Conservation (phyloP, 805 yeast genomes). For the Candida chilensis region DNA sequence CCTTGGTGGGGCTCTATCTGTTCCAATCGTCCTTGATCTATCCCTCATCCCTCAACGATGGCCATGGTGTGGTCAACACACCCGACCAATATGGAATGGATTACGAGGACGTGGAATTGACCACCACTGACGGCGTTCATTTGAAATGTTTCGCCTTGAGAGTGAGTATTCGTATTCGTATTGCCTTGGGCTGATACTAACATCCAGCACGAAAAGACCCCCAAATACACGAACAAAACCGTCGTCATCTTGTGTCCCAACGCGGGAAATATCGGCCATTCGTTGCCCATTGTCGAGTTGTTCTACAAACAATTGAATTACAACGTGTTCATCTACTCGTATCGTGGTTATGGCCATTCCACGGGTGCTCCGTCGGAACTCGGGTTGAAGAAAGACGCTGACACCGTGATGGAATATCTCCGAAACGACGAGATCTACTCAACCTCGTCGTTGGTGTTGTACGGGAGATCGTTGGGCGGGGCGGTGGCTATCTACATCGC, state of each 20-base stretch:
- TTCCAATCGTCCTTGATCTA: conserved; percentile 68
- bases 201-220: conserved; percentile 24
- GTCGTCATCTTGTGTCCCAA: conserved; percentile 79
- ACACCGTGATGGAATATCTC: conserved; percentile 57
- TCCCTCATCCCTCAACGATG: conserved; percentile 75
- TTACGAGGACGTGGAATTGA: conserved; percentile 50
- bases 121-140: conserved; percentile 61
- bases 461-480: conserved; percentile 92
- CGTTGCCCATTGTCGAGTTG: conserved; percentile 68
- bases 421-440: conserved; percentile 40
- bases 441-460: conserved; percentile 49
- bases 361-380: conserved; percentile 68
- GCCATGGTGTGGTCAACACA: conserved; percentile 60
- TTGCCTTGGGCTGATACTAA: neutral
- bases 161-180: neutral
- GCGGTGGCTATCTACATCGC: conserved; percentile 87
- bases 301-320: conserved; percentile 55
- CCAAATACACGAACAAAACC: conserved; percentile 48
- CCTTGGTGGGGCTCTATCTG: conserved; percentile 44
- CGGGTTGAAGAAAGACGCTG: conserved; percentile 81
- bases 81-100: conserved; percentile 62
- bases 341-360: conserved; percentile 84
- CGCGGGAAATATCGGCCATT: conserved; percentile 94
- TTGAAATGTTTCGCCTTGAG: conserved; percentile 57
- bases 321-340: conserved; percentile 79